These are phyloP conservation scores for Fibroporia radiculosa DNA, from an alignment of 768 basidiomycete genomes.

Conservation along the genomic window DNA sequence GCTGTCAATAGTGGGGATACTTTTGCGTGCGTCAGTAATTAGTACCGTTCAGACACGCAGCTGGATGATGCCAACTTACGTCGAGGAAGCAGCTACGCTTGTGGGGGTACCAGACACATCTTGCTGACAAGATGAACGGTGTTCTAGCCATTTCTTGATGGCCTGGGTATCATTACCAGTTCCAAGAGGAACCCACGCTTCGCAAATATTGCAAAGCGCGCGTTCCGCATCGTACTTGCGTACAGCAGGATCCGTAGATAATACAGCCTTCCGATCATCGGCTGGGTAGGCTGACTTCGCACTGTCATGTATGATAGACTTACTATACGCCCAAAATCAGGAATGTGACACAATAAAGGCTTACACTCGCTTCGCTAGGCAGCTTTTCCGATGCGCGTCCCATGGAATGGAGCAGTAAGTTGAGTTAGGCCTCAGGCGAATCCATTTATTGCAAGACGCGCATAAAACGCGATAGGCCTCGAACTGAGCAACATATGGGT, in stretches of 20 bases:
- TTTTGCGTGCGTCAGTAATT: not conserved
- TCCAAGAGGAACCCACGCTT: conserved; percentile 56
- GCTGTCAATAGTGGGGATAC: conserved; percentile 18
- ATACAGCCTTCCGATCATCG: conserved; percentile 50
- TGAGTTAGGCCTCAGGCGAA: conserved; percentile 76
- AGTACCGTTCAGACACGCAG: too few relatives aligned
- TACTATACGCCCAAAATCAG: not conserved
- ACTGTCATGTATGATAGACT: conserved; percentile 3
- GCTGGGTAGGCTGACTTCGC: conserved; percentile 34
- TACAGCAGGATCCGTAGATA: conserved; percentile 62
- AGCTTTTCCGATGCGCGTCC: conserved; percentile 81
- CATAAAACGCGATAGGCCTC: conserved; percentile 77
- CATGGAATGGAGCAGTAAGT: conserved; percentile 86
- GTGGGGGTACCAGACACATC: conserved; percentile 10
- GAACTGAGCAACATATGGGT: conserved; percentile 75
- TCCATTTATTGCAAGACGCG: conserved; percentile 80
- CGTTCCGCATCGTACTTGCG: conserved; percentile 71
- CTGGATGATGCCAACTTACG: conserved; percentile 3
- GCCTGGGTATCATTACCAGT: conserved; percentile 53
- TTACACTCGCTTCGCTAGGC: conserved; percentile 70
- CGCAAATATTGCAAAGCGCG: conserved; percentile 61
- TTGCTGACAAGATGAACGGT: conserved; percentile 50
- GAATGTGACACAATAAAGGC: conserved; percentile 18
- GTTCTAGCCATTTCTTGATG: conserved; percentile 58
- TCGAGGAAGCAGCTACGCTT: conserved; percentile 5